Evolutionary conservation across 768 basidiomycete species (phyloP), one percentile per base, ranked within the genome.

Genomic region (Tulasnella sp.): DNA sequence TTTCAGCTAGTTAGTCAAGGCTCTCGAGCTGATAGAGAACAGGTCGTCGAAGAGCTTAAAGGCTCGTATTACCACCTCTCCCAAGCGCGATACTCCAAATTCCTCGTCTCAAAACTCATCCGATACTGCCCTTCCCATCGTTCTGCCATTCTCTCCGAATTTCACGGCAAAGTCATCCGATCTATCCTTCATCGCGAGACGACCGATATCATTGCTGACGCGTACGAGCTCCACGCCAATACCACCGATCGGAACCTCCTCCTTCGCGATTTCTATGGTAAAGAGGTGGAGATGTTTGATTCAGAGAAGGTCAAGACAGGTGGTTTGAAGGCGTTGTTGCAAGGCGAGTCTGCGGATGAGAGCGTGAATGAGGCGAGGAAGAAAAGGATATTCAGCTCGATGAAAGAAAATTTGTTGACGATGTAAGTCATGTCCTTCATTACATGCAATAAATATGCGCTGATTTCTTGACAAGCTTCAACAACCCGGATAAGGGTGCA

Each of bases 61-160:
- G 91, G 91, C 1, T 77, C 78, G 58, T 95, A 84, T 68, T 80
- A 76, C 67, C 82, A 82, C 43, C 76, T 95, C 56, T 83, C 84
- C 41, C 86, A 89, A 71, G 87, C 82, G 67, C 92, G 86, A 72
- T 96, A 96, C 69, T 91, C 90, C 38, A 95, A 92, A 87, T 91
- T 90, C 68, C 75, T 93, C 13, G 81, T 90, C 26, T 78, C 80
- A 8, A 93, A 92, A 72, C 77, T 93, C 49, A 82, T 90, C 63
- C 80, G 86, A 8, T 71, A 68, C 61, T 64, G 88, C 70, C 84
- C 89, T 2, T 64, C 80, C 0, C 84, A 89, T 65, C 85, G 92
- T 38, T 71, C 79, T 4, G 77, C 82, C 13, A 91, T 97, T 65
- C 75, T 95, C 42, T 73, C 75, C 42, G 87, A 93, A 68, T 86